Base-by-base conservation (phyloP, 2,329 filamentous ascomycete genomes). In the Fusarium fujikuroi region DNA sequence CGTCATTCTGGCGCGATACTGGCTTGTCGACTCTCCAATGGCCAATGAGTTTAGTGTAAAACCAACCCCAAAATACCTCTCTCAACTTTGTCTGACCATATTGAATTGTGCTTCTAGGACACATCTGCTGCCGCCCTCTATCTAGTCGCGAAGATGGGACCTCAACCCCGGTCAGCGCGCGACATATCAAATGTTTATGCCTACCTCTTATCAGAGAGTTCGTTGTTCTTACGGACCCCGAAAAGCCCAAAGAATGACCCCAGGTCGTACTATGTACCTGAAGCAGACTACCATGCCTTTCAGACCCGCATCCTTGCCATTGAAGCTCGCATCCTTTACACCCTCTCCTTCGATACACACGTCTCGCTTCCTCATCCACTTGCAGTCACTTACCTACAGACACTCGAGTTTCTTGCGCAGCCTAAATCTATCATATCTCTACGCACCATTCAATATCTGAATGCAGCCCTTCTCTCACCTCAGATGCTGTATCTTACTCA, bases 401-500 rank as follows among this genome's bases (percentile, higher is more conserved):
- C 95, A 0, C 89, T 99, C 23, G 93, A 94, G 66, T 92, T 93
- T 53, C 76, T 89, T n/a, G 81, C 79, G 16, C 79, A 81, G 49
- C 78, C 82, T 7, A 83, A 82, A 63, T 83, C 88, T 0, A 83
- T 83, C 11, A 85, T 97, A 5, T 89, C 93, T 3, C 85, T 87
- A 60, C 88, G 91, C 44, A 89, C 91, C 1, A 85, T 97, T 47
- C 90, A 91, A 58, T 92, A 97, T 78, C 87, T 98, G n/a, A 98
- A 97, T 80, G 91, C 93, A 12, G 92, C 93, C 5, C 85, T 99
- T 16, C 83, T 98, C 39, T 96, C 92, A 49, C 95, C 96, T 14
- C 95, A 98, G 82, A 86, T 97, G 79, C 85, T 98, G 19, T 98
- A 97, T 81, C 85, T 97, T 34, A 98, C 96, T 6, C 95, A 98